Conservation (phyloP, 2,329 filamentous ascomycete genomes). For the Fusarium veterinarium region DNA sequence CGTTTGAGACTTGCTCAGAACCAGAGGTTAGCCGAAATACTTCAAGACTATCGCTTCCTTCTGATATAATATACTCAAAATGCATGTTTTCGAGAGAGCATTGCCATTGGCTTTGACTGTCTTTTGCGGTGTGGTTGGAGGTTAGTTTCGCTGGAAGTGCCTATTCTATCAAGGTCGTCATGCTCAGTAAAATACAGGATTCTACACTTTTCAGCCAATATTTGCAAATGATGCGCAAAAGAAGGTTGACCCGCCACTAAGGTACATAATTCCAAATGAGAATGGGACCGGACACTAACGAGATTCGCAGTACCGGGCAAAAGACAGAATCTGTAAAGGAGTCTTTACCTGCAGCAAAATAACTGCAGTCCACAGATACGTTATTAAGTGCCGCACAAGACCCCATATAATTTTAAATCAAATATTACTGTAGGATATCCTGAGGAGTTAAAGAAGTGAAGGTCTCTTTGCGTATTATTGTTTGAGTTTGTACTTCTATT, state of each 20-base stretch:
- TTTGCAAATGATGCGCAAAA: slow-evolving; percentile 42
- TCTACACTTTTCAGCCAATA: slow-evolving; percentile 53
- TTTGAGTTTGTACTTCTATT: neutral
- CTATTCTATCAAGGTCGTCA: neutral
- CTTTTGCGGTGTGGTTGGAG: slow-evolving; percentile 53
- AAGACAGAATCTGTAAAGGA: slow-evolving; percentile 25
- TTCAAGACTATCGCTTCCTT: neutral
- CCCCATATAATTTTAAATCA: neutral
- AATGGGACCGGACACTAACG: neutral
- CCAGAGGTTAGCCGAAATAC: neutral
- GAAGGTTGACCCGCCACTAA: slow-evolving; percentile 15
- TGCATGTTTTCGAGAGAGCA: slow-evolving; percentile 51
- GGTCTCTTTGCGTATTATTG: neutral
- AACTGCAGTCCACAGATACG: neutral
- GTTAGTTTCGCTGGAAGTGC: slow-evolving; percentile 40
- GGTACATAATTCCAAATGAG: neutral
- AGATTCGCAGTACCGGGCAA: slow-evolving; percentile 11
- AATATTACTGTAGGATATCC: neutral
- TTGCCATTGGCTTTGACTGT: slow-evolving; percentile 51
- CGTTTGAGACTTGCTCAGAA: neutral
- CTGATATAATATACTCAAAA: slow-evolving; percentile 13
- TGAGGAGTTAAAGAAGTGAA: neutral
- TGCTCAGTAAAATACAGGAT: slow-evolving; percentile 43
- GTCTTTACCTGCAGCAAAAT: slow-evolving; percentile 19
- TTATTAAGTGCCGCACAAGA: neutral